Conservation (phyloP, 106 monocot species). For the Platanthera zijinensis region DNA sequence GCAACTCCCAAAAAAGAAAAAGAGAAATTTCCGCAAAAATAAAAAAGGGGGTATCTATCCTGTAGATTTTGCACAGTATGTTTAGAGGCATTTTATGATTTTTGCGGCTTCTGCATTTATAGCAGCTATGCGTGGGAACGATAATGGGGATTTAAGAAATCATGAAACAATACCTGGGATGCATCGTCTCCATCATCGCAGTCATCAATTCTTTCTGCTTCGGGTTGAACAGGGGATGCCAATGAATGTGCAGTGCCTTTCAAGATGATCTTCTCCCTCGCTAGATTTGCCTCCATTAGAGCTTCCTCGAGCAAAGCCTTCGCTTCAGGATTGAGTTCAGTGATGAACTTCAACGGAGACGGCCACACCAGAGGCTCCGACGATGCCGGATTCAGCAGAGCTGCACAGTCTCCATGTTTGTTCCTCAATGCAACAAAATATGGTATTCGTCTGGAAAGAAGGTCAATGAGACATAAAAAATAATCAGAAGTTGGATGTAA, state of each 20-base stretch:
- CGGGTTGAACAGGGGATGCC: slow-evolving; percentile 22
- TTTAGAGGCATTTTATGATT: too few relatives aligned
- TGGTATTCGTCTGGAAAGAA: slow-evolving; percentile 37
- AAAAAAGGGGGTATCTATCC: too few relatives aligned
- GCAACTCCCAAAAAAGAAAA: too few relatives aligned
- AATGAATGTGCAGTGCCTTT: slow-evolving; percentile 19
- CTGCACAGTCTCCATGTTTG: slow-evolving; percentile 39
- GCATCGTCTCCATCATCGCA: slow-evolving; percentile 14
- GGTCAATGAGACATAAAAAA: neutral
- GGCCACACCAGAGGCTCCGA: slow-evolving; percentile 59
- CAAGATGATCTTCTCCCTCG: slow-evolving; percentile 43
- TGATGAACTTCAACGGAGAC: slow-evolving; percentile 50
- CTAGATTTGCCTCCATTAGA: slow-evolving; percentile 40
- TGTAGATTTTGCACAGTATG: too few relatives aligned
- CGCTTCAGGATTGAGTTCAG: slow-evolving; percentile 37
- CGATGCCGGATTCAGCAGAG: slow-evolving; percentile 44
- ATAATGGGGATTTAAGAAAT: neutral
- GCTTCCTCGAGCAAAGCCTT: slow-evolving; percentile 41
- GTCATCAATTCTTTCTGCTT: neutral
- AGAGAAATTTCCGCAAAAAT: too few relatives aligned
- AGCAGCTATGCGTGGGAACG: neutral
- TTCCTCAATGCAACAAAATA: slow-evolving; percentile 33
- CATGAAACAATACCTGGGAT: slow-evolving; percentile 29
- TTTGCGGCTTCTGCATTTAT: too few relatives aligned
- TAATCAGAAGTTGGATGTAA: too few relatives aligned